Conservation (phyloP, 1,139 yeast species). For the Scheffersomyces segobiensis region DNA sequence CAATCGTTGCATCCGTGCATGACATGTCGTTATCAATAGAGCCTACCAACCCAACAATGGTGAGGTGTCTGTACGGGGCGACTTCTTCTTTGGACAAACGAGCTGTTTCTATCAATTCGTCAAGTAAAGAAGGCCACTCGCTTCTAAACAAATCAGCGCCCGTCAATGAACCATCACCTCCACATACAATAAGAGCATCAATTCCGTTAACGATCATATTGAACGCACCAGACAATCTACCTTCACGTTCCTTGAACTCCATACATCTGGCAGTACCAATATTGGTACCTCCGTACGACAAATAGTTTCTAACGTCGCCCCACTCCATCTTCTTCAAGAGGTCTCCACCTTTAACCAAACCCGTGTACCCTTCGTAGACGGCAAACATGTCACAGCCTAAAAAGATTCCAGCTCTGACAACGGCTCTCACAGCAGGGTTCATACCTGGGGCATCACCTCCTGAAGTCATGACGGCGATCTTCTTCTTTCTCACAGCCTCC, state of each 20-base stretch:
- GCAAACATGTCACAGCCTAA: constrained; percentile 74
- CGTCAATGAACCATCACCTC: constrained; percentile 84
- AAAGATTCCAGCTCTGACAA: constrained; percentile 71
- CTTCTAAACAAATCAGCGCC: constrained; percentile 79
- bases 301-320: constrained; percentile 77
- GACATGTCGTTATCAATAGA: constrained; percentile 86
- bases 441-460: constrained; percentile 90
- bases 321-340: constrained; percentile 66
- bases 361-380: constrained; percentile 77
- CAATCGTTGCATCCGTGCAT: constrained; percentile 78
- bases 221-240: constrained; percentile 66
- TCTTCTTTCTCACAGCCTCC: constrained; percentile 28
- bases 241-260: constrained; percentile 67
- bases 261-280: constrained; percentile 80
- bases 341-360: constrained; percentile 70
- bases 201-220: constrained; percentile 72
- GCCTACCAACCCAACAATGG: constrained; percentile 78
- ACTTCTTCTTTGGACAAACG: constrained; percentile 53
- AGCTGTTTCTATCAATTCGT: constrained; percentile 54
- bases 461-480: constrained; percentile 82
- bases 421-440: constrained; percentile 82
- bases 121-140: constrained; percentile 76
- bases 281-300: constrained; percentile 76
- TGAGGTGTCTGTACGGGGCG: constrained; percentile 55
- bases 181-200: constrained; percentile 78